A percentile compares a stretch with the other conserved stretches of the same genome.
phyloP scores from a whole-genome alignment of 768 basidiomycete genomes.

The Tubosaeta sp. region DNA sequence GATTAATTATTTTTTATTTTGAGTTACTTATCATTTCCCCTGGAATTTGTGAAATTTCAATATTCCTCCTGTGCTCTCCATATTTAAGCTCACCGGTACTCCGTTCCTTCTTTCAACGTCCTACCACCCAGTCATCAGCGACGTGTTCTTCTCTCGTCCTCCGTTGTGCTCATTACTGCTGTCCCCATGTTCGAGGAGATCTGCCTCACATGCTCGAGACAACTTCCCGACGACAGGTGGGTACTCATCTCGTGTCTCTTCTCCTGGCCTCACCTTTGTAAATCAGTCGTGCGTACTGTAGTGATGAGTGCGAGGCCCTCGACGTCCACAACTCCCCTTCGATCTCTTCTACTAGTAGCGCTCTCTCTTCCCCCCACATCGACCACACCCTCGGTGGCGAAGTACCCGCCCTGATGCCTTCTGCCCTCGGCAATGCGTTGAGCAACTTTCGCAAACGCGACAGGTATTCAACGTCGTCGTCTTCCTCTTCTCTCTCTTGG shows the following conservation, averaged over 20 bases:
- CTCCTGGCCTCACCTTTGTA: conserved; percentile 14
- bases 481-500: conserved; percentile 65
- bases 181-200: conserved; percentile 72
- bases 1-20: conserved; percentile 5
- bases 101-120: conserved; percentile 20
- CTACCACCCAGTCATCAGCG: conserved; percentile 6
- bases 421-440: conserved; percentile 52
- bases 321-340: conserved; percentile 62
- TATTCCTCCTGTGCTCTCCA: conserved; percentile 36
- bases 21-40: conserved; percentile 26
- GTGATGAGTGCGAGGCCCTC: conserved; percentile 57
- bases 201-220: conserved; percentile 69
- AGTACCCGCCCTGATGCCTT: conserved; percentile 62
- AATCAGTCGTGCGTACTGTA: conserved; percentile 65
- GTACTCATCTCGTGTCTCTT: conserved; percentile 22
- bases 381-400: conserved; percentile 51
- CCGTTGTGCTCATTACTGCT: not conserved
- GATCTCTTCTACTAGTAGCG: conserved; percentile 60
- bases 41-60: conserved; percentile 31
- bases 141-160: not conserved
- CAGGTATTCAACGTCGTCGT: conserved; percentile 56
- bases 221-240: conserved; percentile 59
- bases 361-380: conserved; percentile 64
- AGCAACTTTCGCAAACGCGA: conserved; percentile 41
- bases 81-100: conserved; percentile 29